Evolutionary conservation across 1,139 yeast species (phyloP).

Genomic region (Zygosaccharomyces pseudobailii): DNA sequence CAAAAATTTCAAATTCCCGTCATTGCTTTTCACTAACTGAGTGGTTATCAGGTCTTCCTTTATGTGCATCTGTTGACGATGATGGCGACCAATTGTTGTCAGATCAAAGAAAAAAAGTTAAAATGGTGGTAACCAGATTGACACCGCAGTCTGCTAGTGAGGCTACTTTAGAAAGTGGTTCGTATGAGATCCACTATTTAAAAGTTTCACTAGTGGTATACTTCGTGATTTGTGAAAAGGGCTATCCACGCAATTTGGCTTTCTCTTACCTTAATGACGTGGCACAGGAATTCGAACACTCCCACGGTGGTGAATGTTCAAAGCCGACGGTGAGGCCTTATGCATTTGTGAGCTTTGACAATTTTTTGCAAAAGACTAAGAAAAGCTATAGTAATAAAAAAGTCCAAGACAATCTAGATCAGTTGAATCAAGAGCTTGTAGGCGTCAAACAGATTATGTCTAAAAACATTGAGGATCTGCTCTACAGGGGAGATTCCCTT

Average conservation of each 20-base stretch:
- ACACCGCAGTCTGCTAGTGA: constrained; percentile 78
- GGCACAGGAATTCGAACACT: constrained; percentile 72
- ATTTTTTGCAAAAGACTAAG: constrained; percentile 79
- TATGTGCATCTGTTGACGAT: constrained; percentile 91
- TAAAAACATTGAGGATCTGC: constrained; percentile 87
- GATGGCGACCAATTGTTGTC: constrained; percentile 51
- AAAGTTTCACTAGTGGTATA: constrained; percentile 63
- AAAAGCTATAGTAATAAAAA: constrained; percentile 86
- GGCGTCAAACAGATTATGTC: constrained; percentile 96
- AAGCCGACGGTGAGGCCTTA: constrained; percentile 70
- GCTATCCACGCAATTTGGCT: constrained; percentile 85
- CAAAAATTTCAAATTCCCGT: background rate
- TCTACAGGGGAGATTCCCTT: constrained; percentile 90
- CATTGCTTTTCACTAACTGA: constrained; percentile 2
- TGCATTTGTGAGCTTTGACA: constrained; percentile 83
- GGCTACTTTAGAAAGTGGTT: constrained; percentile 80
- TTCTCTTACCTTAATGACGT: constrained; percentile 82
- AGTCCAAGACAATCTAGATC: constrained; percentile 83
- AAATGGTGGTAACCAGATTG: constrained; percentile 69
- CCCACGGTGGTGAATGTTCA: constrained; percentile 71
- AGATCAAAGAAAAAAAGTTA: constrained; percentile 83
- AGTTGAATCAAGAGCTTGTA: constrained; percentile 76
- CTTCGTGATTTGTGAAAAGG: constrained; percentile 67
- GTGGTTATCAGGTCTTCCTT: constrained; percentile 59
- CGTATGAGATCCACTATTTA: constrained; percentile 71